Base-by-base conservation (phyloP, 371 early-diverging fungal genomes). In the Chytridium lagenaria region DNA sequence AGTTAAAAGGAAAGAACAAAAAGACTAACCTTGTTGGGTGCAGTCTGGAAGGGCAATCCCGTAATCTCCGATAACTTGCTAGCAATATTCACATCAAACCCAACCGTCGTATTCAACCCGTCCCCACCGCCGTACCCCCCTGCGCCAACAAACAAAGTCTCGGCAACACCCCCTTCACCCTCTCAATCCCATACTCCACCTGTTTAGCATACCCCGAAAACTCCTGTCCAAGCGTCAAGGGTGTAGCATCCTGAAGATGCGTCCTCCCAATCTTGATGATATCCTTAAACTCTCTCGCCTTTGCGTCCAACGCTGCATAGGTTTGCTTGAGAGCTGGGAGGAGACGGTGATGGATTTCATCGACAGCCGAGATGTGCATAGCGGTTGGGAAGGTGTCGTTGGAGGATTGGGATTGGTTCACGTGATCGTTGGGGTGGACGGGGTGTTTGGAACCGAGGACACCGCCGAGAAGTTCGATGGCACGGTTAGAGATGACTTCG, bases 201-300 rank as follows among this genome's bases (percentile, higher is more conserved):
- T 95, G 96, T 79, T 91, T 90, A 26, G 89, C 89, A 79, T 97
- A 77, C 12, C 96, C 98, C n/a, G 93, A 92, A 82, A 98, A 95
- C 85, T 98, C 98, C 77, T 97, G 95, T 51, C 97, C 97, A 55
- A 98, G 87, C n/a, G 97, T 96, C 80, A 98, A 83, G 10, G 98
- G 97, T 5, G 96, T 95, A 49, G 98, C 98, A 81, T 98, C 98
- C 85, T 93, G 93, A 61, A 78, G 63, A 51, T 96, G 98, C 15
- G 98, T 96, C 68, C 97, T 92, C 67, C 97, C 98, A 80, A 96
- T 97, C 86, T 97, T 97, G 85, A 97, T 93, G 71, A 97, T 95
- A 70, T 92, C 81, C 57, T 83, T 81, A 78, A 95, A 96, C 74
- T 90, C 90, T 0, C 89, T 83, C 61, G 91, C 83, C 84, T 94